These are phyloP conservation scores for Penstemon newberryi DNA, from an alignment of 257 asterid species.

Conservation along the genomic window DNA sequence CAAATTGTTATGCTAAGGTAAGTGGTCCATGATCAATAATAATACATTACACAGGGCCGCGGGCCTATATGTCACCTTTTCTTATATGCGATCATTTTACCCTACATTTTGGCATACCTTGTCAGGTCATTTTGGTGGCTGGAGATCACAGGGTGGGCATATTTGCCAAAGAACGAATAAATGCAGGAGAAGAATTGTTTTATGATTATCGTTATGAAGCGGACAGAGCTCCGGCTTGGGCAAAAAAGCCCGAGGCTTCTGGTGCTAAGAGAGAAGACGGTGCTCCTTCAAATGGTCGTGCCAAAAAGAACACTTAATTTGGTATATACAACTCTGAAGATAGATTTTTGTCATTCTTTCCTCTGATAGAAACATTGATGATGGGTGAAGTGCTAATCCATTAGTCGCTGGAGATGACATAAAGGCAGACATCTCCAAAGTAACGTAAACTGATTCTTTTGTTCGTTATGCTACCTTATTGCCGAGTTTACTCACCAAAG, in stretches of 20 bases:
- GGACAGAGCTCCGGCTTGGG: constrained; percentile 89
- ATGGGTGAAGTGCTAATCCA: constrained; percentile 34
- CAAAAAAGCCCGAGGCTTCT: constrained; percentile 78
- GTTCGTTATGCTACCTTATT: constrained; percentile 33
- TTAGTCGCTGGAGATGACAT: constrained; percentile 36
- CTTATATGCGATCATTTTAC: constrained; percentile 1
- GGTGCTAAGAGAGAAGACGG: constrained; percentile 46
- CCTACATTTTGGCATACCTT: constrained; percentile 19
- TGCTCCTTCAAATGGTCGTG: constrained; percentile 47
- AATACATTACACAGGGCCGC: not conserved
- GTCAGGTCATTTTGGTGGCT: constrained; percentile 87
- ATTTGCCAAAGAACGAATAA: constrained; percentile 78
- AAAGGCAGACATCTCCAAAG: constrained; percentile 32
- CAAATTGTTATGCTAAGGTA: constrained; percentile 95
- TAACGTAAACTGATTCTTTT: constrained; percentile 37
- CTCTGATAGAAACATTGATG: constrained; percentile 10
- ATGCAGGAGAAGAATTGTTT: constrained; percentile 84
- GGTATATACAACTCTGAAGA: constrained; percentile 24
- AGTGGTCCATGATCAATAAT: constrained; percentile 14
- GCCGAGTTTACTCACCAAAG: constrained; percentile 36
- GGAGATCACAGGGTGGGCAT: constrained; percentile 97
- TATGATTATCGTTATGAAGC: constrained; percentile 82
- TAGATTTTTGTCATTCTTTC: constrained; percentile 28
- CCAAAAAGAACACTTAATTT: constrained; percentile 42
- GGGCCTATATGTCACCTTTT: not conserved